Evolutionary conservation across 164 flowering plant genomes (phyloP), one percentile per base, ranked within the genome.

Genomic region (Sedum album): DNA sequence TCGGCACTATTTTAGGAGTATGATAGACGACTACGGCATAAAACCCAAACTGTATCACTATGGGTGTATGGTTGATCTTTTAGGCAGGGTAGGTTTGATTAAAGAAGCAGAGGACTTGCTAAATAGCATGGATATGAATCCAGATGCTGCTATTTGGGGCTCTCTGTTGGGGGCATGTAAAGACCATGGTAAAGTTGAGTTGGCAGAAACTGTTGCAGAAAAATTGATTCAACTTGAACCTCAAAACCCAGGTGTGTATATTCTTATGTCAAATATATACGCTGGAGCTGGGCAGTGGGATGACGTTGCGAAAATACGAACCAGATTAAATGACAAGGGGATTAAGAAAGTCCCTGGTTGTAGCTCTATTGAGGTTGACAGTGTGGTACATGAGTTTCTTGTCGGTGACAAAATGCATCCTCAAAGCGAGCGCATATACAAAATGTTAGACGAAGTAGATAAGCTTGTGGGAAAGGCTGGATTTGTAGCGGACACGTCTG

Each of bases 311-410:
- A 78, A 77, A 69, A 76, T 78, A 63, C 74, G 89, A 79, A 81
- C 85, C 18, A 74, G 26, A 26, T 44, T 84, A 46, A 78, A 81
- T 21, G 83, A 82, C 55, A 71, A 66, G 48, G 84, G 86, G 49
- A 79, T 78, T 84, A 87, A 84, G 79, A 85, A 82, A 74, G 70
- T 75, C 63, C 92, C 92, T 3, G 89, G 89, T n/a, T 82, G 86
- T 61, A 83, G 79, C 75, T 83, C 87, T 0, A 85, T 87, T n/a
- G 89, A 85, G 75, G 83, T 83, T 18, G 82, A 76, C 60, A 74
- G 84, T 65, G 72, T 78, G n/a, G 87, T 85, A 42, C 87, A 87
- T 73, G 91, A 87, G 76, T 87, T 86, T 67, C 82, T 87, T 25
- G 86, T 83, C 5, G 81, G 84, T 21, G 88, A 83, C 75, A 85